phyloP scores from a whole-genome alignment of 2,329 filamentous ascomycete genomes.

The Monosporascus sp. region DNA sequence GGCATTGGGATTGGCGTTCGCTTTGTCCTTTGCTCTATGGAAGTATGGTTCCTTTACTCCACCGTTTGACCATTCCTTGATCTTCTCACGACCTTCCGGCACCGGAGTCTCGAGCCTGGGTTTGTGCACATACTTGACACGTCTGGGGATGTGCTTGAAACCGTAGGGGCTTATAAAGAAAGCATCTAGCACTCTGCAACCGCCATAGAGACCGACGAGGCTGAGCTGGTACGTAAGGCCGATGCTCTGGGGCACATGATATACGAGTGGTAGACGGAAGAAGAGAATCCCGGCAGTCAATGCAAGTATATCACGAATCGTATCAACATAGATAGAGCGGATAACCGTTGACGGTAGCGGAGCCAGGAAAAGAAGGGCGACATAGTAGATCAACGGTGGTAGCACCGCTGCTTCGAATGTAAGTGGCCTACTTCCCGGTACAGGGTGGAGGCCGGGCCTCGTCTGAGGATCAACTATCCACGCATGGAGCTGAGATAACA shows the following conservation, averaged over 20 bases:
- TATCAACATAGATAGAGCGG: constrained; percentile 20
- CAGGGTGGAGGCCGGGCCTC: constrained; percentile 32
- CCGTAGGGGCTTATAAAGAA: constrained; percentile 38
- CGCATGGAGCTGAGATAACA: constrained; percentile 4
- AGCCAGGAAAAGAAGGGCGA: constrained; percentile 35
- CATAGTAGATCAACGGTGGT: constrained; percentile 36
- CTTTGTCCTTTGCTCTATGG: not conserved
- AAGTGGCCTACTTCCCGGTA: constrained; percentile 34
- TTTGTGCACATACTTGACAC: constrained; percentile 35
- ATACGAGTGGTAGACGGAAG: constrained; percentile 34
- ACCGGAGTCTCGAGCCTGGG: constrained; percentile 24
- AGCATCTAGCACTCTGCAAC: constrained; percentile 34
- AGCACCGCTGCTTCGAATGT: constrained; percentile 32
- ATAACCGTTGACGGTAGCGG: constrained; percentile 31
- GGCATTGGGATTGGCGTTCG: not conserved
- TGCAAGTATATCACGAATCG: constrained; percentile 32
- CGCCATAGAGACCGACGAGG: constrained; percentile 37
- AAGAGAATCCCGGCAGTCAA: constrained; percentile 32
- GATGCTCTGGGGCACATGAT: constrained; percentile 37
- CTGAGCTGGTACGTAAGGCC: constrained; percentile 40
- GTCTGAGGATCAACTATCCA: constrained; percentile 26
- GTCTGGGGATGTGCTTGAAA: constrained; percentile 33
- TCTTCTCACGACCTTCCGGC: constrained; percentile 4
- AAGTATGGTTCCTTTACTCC: constrained; percentile 8
- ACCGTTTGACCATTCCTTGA: constrained; percentile 11